These are phyloP conservation scores for Mortierella sp. DNA, from an alignment of 371 early-diverging fungal species.

Conservation along the genomic window DNA sequence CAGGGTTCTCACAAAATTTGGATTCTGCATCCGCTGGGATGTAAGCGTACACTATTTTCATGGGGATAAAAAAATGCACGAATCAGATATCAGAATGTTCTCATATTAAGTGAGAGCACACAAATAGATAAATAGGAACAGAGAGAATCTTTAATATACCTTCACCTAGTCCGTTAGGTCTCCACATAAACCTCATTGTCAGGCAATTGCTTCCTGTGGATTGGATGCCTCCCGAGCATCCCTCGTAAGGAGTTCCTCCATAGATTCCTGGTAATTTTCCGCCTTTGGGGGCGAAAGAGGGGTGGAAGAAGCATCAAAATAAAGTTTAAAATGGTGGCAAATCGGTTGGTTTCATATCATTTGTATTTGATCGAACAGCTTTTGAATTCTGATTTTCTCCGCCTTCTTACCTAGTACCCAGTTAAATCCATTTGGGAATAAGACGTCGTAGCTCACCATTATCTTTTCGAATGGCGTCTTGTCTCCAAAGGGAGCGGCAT, in stretches of 20 bases:
- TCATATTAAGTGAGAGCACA: no score
- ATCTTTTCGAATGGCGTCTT: constrained; percentile 55
- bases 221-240: constrained; percentile 65
- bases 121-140: not conserved
- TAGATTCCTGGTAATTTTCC: constrained; percentile 55
- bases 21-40: constrained; percentile 55
- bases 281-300: constrained; percentile 13
- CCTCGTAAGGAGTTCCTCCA: constrained; percentile 57
- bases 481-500: constrained; percentile 61
- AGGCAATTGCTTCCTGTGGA: constrained; percentile 61
- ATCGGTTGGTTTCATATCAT: not conserved
- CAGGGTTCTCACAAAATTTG: constrained; percentile 50
- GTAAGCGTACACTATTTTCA: constrained; percentile 60
- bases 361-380: not conserved
- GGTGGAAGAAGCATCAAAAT: not conserved
- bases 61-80: constrained; percentile 2
- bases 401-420: constrained; percentile 62
- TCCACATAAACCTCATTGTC: constrained; percentile 67
- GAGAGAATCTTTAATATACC: constrained; percentile 46
- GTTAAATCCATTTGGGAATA: constrained; percentile 65
- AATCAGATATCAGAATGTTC: not conserved
- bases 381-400: not conserved
- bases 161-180: constrained; percentile 48
- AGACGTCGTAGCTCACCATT: constrained; percentile 66
- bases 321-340: constrained; percentile 17